Conservation (phyloP, 2,329 filamentous ascomycete genomes). For the Alternaria burnsii region DNA sequence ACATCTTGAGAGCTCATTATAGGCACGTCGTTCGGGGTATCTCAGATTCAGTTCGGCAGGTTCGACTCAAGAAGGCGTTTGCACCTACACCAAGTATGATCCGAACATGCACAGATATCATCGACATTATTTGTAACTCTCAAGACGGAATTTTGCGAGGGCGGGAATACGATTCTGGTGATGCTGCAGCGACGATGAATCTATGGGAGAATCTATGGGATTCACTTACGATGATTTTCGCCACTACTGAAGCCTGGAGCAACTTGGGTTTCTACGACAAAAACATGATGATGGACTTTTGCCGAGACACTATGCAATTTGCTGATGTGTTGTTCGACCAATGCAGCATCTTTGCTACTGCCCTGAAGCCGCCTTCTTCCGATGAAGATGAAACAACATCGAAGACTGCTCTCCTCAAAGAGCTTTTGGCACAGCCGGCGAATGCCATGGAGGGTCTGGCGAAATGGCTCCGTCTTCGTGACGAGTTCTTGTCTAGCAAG, state of each 20-base stretch:
- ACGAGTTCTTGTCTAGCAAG: slow-evolving; percentile 83
- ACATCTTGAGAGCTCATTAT: slow-evolving; percentile 67
- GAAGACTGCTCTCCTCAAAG: slow-evolving; percentile 53
- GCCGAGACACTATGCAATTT: slow-evolving; percentile 93
- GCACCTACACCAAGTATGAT: slow-evolving; percentile 68
- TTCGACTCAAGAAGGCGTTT: slow-evolving; percentile 66
- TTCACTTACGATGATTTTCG: slow-evolving; percentile 80
- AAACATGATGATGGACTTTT: slow-evolving; percentile 86
- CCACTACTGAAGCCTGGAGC: slow-evolving; percentile 85
- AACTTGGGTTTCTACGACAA: slow-evolving; percentile 72
- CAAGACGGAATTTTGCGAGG: slow-evolving; percentile 69
- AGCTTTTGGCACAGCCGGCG: slow-evolving; percentile 71
- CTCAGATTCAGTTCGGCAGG: slow-evolving; percentile 63
- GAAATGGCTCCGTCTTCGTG: slow-evolving; percentile 89
- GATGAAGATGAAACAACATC: slow-evolving; percentile 50
- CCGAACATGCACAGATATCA: slow-evolving; percentile 68
- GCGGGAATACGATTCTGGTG: slow-evolving; percentile 64
- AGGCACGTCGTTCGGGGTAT: slow-evolving; percentile 65
- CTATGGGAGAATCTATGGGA: slow-evolving; percentile 91
- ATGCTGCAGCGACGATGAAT: slow-evolving; percentile 71
- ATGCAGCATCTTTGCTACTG: slow-evolving; percentile 82
- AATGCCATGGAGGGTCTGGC: slow-evolving; percentile 73
- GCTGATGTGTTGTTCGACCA: slow-evolving; percentile 85
- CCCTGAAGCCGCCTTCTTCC: slow-evolving; percentile 59
- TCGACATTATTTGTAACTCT: slow-evolving; percentile 71